Conservation (phyloP, 1,284 basidiomycete genomes). For the Melampsora americana region DNA sequence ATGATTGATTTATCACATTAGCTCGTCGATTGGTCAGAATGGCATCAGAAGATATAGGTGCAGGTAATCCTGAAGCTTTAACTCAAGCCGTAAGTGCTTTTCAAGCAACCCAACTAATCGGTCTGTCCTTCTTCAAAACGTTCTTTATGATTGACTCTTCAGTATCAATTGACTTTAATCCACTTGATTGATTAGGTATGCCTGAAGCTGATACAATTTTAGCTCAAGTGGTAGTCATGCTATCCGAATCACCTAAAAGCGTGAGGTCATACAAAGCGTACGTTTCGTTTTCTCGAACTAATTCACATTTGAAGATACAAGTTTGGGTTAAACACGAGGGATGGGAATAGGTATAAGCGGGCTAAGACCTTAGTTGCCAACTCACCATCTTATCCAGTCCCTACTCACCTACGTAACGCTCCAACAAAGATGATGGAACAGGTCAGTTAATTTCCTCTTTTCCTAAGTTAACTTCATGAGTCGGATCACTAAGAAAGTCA, state of each 20-base stretch:
- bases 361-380: slow-evolving; percentile 60
- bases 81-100: slow-evolving; percentile 70
- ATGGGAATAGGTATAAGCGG: slow-evolving; percentile 53
- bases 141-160: neutral
- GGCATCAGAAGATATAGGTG: slow-evolving; percentile 78
- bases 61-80: slow-evolving; percentile 61
- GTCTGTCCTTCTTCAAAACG: slow-evolving; percentile 62
- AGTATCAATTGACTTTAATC: slow-evolving; percentile 56
- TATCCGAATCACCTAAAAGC: slow-evolving; percentile 77
- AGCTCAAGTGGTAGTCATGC: slow-evolving; percentile 75
- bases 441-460: slow-evolving; percentile 68
- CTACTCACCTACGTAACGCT: slow-evolving; percentile 77
- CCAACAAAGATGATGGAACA: slow-evolving; percentile 78
- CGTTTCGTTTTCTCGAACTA: slow-evolving; percentile 51
- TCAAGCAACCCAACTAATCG: slow-evolving; percentile 74
- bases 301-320: slow-evolving; percentile 45
- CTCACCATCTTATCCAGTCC: slow-evolving; percentile 63
- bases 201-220: slow-evolving; percentile 54
- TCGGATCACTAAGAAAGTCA: neutral
- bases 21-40: slow-evolving; percentile 71
- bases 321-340: neutral
- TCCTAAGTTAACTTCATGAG: slow-evolving; percentile 56
- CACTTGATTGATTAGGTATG: slow-evolving; percentile 52
- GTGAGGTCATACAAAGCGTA: slow-evolving; percentile 76
- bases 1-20: slow-evolving; percentile 24